phyloP scores from a whole-genome alignment of 129 eudicot genomes.

The Cynara cardunculus region DNA sequence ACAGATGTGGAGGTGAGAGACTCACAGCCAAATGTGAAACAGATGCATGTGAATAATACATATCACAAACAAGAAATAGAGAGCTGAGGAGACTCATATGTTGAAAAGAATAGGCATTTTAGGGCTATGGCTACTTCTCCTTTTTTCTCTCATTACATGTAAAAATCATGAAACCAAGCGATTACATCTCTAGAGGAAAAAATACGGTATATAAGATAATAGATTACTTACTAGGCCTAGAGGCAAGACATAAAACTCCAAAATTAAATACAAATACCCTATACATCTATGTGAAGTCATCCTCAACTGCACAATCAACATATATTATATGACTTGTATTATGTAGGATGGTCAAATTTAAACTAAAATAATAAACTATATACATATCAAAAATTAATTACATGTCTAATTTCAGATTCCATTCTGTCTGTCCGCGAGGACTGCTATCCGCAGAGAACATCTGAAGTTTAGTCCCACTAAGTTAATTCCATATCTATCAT shows the following conservation, averaged over 20 bases:
- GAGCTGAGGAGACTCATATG: neutral
- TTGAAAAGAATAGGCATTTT: neutral
- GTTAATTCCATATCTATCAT: neutral
- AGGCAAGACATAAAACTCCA: slow-evolving; percentile 3
- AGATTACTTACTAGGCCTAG: neutral
- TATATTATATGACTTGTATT: neutral
- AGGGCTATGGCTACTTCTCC: neutral
- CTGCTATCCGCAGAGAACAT: neutral
- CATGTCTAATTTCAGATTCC: neutral
- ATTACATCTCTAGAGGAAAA: neutral
- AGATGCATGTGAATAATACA: neutral
- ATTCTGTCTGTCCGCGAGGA: neutral
- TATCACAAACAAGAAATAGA: neutral
- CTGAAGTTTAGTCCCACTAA: neutral
- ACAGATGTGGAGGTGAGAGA: neutral
- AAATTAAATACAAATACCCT: neutral
- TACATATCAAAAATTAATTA: neutral
- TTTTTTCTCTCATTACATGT: slow-evolving; percentile 4
- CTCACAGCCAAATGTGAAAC: neutral
- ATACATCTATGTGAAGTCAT: neutral
- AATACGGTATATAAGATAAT: neutral
- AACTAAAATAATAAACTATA: neutral
- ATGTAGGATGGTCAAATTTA: neutral
- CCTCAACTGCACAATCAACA: neutral
- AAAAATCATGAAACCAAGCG: neutral